phyloP scores from a whole-genome alignment of 2,329 filamentous ascomycete species.

The Pseudocercospora fijiensis region DNA sequence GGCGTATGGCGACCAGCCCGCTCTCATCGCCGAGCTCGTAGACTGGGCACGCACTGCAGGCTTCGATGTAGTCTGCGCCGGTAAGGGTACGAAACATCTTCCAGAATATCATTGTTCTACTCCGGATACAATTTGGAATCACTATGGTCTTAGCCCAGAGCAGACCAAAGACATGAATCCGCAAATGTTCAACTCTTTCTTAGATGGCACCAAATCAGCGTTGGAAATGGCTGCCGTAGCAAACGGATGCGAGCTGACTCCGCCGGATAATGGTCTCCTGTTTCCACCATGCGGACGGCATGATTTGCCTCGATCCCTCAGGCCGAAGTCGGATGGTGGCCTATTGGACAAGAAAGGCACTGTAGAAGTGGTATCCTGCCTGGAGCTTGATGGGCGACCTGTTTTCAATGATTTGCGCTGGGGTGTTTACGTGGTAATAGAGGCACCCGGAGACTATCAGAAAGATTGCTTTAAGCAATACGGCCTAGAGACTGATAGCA shows the following conservation, averaged over 20 bases:
- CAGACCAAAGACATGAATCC: slow-evolving; percentile 49
- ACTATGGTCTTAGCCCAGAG: slow-evolving; percentile 50
- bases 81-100: slow-evolving; percentile 50
- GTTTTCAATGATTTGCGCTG: slow-evolving; percentile 45
- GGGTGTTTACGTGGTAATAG: slow-evolving; percentile 50
- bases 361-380: slow-evolving; percentile 49
- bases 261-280: slow-evolving; percentile 44
- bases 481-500: slow-evolving; percentile 47
- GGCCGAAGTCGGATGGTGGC: slow-evolving; percentile 46
- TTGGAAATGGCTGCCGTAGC: slow-evolving; percentile 52
- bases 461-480: slow-evolving; percentile 49
- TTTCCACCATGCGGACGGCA: slow-evolving; percentile 49
- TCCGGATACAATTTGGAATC: slow-evolving; percentile 49
- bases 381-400: slow-evolving; percentile 46
- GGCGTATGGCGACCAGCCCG: slow-evolving; percentile 50
- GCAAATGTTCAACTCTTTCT: slow-evolving; percentile 52
- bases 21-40: slow-evolving; percentile 46
- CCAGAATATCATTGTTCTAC: slow-evolving; percentile 50
- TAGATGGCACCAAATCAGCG: slow-evolving; percentile 51
- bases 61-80: slow-evolving; percentile 48
- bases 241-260: slow-evolving; percentile 47
- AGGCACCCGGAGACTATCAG: slow-evolving; percentile 45
- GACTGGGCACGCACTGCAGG: slow-evolving; percentile 49
- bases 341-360: slow-evolving; percentile 45
- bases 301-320: slow-evolving; percentile 46